phyloP scores from a whole-genome alignment of 208 protist genomes.

The Angomonas deanei region DNA sequence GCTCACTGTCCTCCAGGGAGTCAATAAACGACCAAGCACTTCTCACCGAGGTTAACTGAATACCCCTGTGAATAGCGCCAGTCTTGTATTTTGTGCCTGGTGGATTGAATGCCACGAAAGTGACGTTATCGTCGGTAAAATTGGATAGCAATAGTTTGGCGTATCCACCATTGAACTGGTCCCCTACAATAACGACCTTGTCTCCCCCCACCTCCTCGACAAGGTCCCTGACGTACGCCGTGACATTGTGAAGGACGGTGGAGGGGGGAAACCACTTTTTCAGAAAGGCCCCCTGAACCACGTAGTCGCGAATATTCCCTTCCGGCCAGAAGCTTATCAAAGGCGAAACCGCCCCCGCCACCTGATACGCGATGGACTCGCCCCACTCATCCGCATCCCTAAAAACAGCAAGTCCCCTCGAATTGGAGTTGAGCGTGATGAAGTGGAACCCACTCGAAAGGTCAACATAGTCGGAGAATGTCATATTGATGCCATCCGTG shows the following conservation, averaged over 20 bases:
- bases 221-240: constrained; percentile 37
- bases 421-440: constrained; percentile 83
- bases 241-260: constrained; percentile 44
- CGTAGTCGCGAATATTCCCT: constrained; percentile 40
- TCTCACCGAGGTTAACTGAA: constrained; percentile 46
- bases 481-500: constrained; percentile 52
- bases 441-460: constrained; percentile 63
- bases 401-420: constrained; percentile 63
- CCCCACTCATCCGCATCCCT: constrained; percentile 79
- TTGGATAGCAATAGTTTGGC: constrained; percentile 57
- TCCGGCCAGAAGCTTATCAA: constrained; percentile 73
- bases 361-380: constrained; percentile 62
- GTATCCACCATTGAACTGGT: constrained; percentile 89
- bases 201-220: constrained; percentile 22
- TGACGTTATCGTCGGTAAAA: constrained; percentile 21
- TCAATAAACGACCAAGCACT: constrained; percentile 76
- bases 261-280: constrained; percentile 62
- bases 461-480: constrained; percentile 79
- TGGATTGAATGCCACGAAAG: constrained; percentile 79
- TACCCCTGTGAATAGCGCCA: constrained; percentile 21
- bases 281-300: constrained; percentile 48
- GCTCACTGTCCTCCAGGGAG: constrained; percentile 57
- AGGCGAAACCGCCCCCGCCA: constrained; percentile 57
- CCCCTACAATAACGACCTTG: constrained; percentile 68
- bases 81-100: constrained; percentile 63